Evolutionary conservation across 331 rosid species (phyloP).

Genomic region (Saraca asoca): DNA sequence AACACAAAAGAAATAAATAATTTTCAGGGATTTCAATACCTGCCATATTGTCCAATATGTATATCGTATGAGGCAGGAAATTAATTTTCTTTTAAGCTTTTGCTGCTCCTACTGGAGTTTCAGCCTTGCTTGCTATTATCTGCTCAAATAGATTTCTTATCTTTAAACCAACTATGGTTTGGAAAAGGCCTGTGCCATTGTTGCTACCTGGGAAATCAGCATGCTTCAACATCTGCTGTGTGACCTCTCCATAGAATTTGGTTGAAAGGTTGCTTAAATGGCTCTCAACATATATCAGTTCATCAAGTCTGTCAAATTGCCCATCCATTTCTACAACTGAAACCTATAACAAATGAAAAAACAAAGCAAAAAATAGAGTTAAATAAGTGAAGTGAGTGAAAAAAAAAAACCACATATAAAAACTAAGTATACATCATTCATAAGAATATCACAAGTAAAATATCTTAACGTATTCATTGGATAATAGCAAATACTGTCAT

Average conservation of each 20-base stretch:
- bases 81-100: conserved; percentile 46
- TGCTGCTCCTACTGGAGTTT: conserved; percentile 57
- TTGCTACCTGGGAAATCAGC: conserved; percentile 94
- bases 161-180: conserved; percentile 91
- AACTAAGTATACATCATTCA: no score
- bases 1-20: conserved; percentile 32
- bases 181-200: conserved; percentile 98
- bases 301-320: conserved; percentile 97
- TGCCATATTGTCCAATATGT: conserved; percentile 30
- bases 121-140: conserved; percentile 59
- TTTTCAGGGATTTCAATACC: conserved; percentile 21
- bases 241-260: conserved; percentile 96
- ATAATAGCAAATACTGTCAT: no score
- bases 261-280: conserved; percentile 88
- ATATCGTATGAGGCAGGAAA: conserved; percentile 19
- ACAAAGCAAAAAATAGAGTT: not conserved
- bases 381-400: not conserved
- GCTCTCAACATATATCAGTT: conserved; percentile 92
- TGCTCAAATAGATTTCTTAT: conserved; percentile 87
- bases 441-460: no score
- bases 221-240: conserved; percentile 98
- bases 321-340: conserved; percentile 98
- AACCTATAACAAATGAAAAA: conserved; percentile 52
- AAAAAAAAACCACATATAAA: not conserved
- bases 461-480: no score